phyloP scores from a whole-genome alignment of 2,329 filamentous ascomycete genomes.

The Penicillium palitans region DNA sequence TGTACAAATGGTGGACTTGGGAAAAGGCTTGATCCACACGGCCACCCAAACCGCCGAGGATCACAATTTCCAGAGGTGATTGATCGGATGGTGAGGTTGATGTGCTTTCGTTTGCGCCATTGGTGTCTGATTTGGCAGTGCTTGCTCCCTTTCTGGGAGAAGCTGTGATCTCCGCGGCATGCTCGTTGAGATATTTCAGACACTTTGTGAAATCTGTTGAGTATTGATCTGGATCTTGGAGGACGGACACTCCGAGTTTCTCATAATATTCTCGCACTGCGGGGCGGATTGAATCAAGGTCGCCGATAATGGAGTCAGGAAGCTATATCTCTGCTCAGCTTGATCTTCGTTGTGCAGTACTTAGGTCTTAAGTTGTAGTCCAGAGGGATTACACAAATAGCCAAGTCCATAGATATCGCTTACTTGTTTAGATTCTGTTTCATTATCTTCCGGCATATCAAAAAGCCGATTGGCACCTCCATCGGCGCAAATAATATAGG shows the following conservation, averaged over 20 bases:
- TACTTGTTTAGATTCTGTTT: conserved; percentile 36
- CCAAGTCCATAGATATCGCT: conserved; percentile 5
- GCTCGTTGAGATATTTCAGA: conserved; percentile 58
- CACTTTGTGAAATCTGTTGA: conserved; percentile 91
- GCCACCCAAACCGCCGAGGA: conserved; percentile 81
- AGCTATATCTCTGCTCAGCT: conserved; percentile 39
- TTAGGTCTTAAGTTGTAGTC: not conserved
- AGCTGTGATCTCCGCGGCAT: conserved; percentile 30
- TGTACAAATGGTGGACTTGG: conserved; percentile 79
- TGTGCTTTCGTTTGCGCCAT: not conserved
- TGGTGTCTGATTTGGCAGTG: conserved; percentile 8
- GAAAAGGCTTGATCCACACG: conserved; percentile 91
- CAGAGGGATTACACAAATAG: not conserved
- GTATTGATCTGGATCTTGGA: conserved; percentile 76
- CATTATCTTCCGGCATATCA: conserved; percentile 46
- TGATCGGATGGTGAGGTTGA: conserved; percentile 4
- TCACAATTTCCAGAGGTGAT: conserved; percentile 63
- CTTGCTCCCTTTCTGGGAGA: conserved; percentile 14
- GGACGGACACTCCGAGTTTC: conserved; percentile 59
- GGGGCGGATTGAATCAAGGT: conserved; percentile 78
- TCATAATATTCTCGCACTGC: conserved; percentile 67
- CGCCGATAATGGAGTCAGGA: conserved; percentile 77
- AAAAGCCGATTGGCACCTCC: conserved; percentile 81
- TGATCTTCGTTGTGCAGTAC: not conserved
- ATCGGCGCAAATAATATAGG: conserved; percentile 77